Base-by-base conservation (phyloP, 2,329 filamentous ascomycete genomes). In the Curvularia sp. region DNA sequence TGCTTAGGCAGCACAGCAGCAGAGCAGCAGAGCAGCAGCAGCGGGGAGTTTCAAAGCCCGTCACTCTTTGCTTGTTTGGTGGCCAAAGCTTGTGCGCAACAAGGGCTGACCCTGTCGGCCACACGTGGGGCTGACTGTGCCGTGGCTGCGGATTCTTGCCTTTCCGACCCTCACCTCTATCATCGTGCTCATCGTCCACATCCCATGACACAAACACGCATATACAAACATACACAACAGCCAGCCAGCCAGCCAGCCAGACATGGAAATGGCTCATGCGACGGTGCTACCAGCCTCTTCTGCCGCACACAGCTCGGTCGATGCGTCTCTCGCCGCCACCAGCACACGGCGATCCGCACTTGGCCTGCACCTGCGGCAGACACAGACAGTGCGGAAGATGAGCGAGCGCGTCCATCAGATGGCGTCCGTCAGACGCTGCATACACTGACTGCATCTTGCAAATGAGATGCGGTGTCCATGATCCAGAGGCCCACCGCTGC, bases 361-460 rank as follows among this genome's bases (percentile, higher is more conserved):
- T 54, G 50, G 59, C 57, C 30, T 57, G 18, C 39, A 46, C 38
- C 30, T 53, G 47, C 36, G 48, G 48, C 48, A 41, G 28, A 30
- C 36, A 19, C 19, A 42, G 19, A 21, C 15, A 5, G 46, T 59
- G 60, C 60, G 59, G 63, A 49, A 46, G 57, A 66, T 49, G 42
- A 30, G 64, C 43, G 39, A 34, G n/a, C 51, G 53, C 34, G 39
- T 58, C 54, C 34, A 5, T n/a, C 15, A 36, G 34, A 36, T 61
- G 46, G 18, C 46, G 61, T 61, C 61, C 56, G 61, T 64, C 62
- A 64, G 47, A 67, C 63, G 59, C 66, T 49, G 66, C 59, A 69
- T 66, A 34, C 59, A 53, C 39, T 32, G 39, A 46, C 47, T 53
- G 53, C 42, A 42, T 51, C 12, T 25, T 52, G 45, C 42, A 55